Base-by-base conservation (phyloP, 2,329 filamentous ascomycete genomes). In the Sclerotinia nivalis region DNA sequence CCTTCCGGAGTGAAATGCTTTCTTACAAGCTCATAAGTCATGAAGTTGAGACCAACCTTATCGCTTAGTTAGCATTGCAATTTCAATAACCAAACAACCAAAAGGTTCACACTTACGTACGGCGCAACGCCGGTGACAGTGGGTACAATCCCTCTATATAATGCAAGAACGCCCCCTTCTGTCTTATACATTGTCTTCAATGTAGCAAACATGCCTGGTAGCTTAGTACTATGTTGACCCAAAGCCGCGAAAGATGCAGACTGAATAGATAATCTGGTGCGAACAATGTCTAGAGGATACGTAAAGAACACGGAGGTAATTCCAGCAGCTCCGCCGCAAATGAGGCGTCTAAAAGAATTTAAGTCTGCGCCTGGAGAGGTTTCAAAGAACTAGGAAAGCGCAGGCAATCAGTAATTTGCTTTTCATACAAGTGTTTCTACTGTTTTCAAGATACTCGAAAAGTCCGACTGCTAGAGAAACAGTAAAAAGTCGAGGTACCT, bases 251-350 rank as follows among this genome's bases (percentile, higher is more conserved):
- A 98, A 7, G 95, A 97, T n/a, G 96, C 96, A 4, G 93, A 94
- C 80, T 99, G 96, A 68, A 99, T 97, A 10, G 95, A 98, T 62
- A 99, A 84, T 54, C 96, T 90, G 31, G 96, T 99, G 72, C 96
- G 92, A 71, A 98, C 95, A 77, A 99, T 99, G 79, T 99, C 96
- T 74, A 99, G 90, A 20, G 96, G 96, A 80, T 99, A 99, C 65
- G 96, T 99, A 78, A 92, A 90, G 71, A 93, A 91, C 70, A 99
- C 96, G 15, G 96, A 99, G 1, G 96, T 99, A 77, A 99, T 93
- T 71, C 96, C 96, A 31, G 96, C 96, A 68, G 93, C 83, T 55
- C 93, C 96, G 80, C 96, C 96, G 78, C 95, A 98, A n/a, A 93
- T 78, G 8, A 99, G 86, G 69, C 96, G 91, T 73, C 90, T 85